Conservation (phyloP, 495 filamentous ascomycete genomes). For the Astrothelium macrocarpum region DNA sequence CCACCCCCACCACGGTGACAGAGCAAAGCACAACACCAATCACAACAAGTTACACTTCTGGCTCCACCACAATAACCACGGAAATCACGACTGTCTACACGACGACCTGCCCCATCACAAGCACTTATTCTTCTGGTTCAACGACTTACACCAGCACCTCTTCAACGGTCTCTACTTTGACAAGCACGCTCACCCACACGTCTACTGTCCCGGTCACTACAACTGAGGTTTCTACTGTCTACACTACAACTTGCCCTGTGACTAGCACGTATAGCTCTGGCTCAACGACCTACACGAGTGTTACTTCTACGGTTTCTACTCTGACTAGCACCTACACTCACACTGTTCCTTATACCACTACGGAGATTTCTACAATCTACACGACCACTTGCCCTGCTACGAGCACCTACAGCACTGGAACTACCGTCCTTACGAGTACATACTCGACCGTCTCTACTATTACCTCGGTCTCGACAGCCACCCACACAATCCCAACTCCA, state of each 20-base stretch:
- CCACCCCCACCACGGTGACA: slow-evolving; percentile 2
- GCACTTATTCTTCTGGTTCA: slow-evolving; percentile 25
- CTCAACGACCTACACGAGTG: neutral
- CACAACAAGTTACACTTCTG: slow-evolving; percentile 4
- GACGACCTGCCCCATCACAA: slow-evolving; percentile 16
- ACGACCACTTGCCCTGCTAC: slow-evolving; percentile 12
- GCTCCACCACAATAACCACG: slow-evolving; percentile 10
- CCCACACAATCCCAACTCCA: slow-evolving; percentile 9
- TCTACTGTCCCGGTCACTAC: slow-evolving; percentile 8
- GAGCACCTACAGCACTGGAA: slow-evolving; percentile 22
- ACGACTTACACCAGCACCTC: slow-evolving; percentile 37
- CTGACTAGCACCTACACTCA: slow-evolving; percentile 11
- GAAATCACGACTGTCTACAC: slow-evolving; percentile 14
- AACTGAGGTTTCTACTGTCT: slow-evolving; percentile 5
- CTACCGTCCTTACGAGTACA: slow-evolving; percentile 34
- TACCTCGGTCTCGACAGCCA: neutral
- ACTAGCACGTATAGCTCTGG: slow-evolving; percentile 11
- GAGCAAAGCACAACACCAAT: neutral
- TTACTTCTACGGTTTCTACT: neutral
- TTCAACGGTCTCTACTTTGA: slow-evolving; percentile 36
- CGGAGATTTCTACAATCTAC: slow-evolving; percentile 11
- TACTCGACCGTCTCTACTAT: slow-evolving; percentile 39
- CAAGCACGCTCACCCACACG: neutral
- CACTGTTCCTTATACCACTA: slow-evolving; percentile 9
- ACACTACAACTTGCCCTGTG: slow-evolving; percentile 16